phyloP scores from a whole-genome alignment of 768 basidiomycete genomes.

The Roridomyces roridus region DNA sequence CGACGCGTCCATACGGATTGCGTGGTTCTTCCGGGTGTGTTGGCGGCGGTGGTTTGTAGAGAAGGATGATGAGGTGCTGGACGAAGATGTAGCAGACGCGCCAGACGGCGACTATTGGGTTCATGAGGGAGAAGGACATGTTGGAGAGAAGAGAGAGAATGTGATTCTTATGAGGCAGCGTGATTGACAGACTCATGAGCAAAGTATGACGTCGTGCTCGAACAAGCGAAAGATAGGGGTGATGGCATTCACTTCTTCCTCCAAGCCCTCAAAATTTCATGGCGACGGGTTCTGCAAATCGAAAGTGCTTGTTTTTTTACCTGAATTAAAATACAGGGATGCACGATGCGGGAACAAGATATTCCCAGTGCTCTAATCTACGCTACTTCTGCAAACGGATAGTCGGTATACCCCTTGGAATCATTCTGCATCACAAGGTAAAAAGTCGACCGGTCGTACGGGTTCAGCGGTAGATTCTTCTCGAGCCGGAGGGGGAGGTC shows the following conservation, averaged over 20 bases:
- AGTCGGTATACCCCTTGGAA: neutral
- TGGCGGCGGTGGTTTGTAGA: constrained; percentile 47
- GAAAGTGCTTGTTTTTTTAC: too few species aligned
- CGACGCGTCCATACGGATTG: constrained; percentile 49
- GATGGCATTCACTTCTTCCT: too few species aligned
- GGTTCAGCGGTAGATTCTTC: constrained; percentile 20
- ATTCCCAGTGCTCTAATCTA: too few species aligned
- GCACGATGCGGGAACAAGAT: too few species aligned
- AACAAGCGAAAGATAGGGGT: too few species aligned
- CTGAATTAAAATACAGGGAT: too few species aligned
- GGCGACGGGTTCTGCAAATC: too few species aligned
- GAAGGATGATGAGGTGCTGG: constrained; percentile 42
- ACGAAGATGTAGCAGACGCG: constrained; percentile 38
- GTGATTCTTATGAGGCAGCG: too few species aligned
- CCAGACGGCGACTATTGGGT: constrained; percentile 26
- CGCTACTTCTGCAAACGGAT: neutral
- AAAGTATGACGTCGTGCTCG: constrained; percentile 16
- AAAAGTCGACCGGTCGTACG: neutral
- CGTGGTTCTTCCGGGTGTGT: constrained; percentile 28
- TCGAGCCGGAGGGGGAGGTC: constrained; percentile 28
- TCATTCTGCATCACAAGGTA: neutral
- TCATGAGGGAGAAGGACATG: constrained; percentile 12
- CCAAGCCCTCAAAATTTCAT: too few species aligned
- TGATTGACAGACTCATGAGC: neutral
- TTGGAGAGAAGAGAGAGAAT: neutral